phyloP scores from a whole-genome alignment of 2,329 filamentous ascomycete species.

The Pseudogymnoascus verrucosus region DNA sequence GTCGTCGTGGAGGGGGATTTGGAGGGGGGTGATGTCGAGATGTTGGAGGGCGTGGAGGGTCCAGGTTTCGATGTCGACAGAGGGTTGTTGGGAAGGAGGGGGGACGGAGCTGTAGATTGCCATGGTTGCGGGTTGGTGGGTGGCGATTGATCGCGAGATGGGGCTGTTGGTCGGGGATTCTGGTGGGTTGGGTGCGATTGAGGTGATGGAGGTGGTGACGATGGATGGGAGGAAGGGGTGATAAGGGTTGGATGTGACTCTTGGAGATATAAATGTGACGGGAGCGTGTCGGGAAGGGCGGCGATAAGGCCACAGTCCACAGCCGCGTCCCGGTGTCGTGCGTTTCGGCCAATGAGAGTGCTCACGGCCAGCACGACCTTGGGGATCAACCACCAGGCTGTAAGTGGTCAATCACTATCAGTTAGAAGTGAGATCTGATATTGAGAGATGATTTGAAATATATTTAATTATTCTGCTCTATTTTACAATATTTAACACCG shows the following conservation, averaged over 20 bases:
- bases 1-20: constrained; percentile 32
- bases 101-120: constrained; percentile 47
- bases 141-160: background rate
- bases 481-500: background rate
- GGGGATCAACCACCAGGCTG: background rate
- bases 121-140: constrained; percentile 31
- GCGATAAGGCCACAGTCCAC: constrained; percentile 3
- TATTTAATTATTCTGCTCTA: background rate
- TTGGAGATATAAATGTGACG: background rate
- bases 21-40: background rate
- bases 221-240: background rate
- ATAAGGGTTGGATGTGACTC: background rate
- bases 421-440: background rate
- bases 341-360: background rate
- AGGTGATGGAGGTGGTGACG: background rate
- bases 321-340: background rate
- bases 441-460: background rate
- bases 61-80: constrained; percentile 60
- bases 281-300: background rate
- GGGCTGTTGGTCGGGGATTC: background rate
- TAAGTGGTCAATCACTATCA: background rate
- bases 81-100: constrained; percentile 35
- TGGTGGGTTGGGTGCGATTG: background rate
- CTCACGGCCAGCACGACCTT: background rate
- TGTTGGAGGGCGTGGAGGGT: constrained; percentile 47